These are phyloP conservation scores for Ascoidea tarda DNA, from an alignment of 805 yeast genomes.

Conservation along the genomic window DNA sequence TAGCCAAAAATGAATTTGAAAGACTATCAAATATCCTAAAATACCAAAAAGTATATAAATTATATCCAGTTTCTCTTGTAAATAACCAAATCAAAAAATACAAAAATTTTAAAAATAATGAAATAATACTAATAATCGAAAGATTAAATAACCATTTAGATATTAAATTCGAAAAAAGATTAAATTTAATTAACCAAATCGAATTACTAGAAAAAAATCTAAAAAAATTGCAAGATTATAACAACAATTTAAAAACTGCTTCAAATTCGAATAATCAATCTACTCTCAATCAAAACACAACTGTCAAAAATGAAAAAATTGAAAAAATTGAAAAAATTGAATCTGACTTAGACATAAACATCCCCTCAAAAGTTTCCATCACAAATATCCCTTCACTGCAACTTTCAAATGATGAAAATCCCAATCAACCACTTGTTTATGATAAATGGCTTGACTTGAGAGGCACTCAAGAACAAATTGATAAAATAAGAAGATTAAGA, in stretches of 20 bases:
- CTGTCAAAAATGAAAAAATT: neutral
- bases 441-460: neutral
- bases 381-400: neutral
- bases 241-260: neutral
- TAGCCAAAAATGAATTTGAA: conserved; percentile 6
- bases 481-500: neutral
- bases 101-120: conserved; percentile 7
- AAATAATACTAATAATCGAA: conserved; percentile 9
- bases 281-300: neutral
- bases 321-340: neutral
- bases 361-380: neutral
- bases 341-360: neutral
- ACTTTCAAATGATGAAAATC: neutral
- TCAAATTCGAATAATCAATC: too few relatives aligned
- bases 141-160: conserved; percentile 1
- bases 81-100: conserved; percentile 9
- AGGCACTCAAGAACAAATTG: neutral
- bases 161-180: neutral
- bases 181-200: too few relatives aligned
- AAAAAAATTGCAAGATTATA: neutral
- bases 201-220: neutral
- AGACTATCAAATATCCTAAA: conserved; percentile 6
- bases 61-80: conserved; percentile 8
- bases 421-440: too few relatives aligned
- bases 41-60: conserved; percentile 7